Base-by-base conservation (phyloP, 1,284 basidiomycete species). In the Ustilago shanxiensis region DNA sequence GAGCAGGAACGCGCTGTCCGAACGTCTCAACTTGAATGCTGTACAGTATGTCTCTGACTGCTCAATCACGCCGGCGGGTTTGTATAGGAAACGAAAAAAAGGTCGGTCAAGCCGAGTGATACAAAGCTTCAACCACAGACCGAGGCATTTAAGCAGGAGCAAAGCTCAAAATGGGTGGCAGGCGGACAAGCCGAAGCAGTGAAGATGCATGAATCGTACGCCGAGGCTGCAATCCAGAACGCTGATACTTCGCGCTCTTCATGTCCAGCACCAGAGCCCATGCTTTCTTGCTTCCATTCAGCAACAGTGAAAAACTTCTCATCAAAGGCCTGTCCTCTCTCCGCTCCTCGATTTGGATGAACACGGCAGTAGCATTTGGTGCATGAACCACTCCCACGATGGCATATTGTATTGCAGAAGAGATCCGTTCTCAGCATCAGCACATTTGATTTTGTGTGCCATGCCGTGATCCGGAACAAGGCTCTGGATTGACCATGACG, bases 171-270 rank as follows among this genome's bases (percentile, higher is more conserved):
- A n/a, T n/a, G n/a, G n/a, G 13, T 31, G 18, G 11, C 35, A 14
- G 16, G 28, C 11, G 49, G 18, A 51, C 24, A 9, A 57, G 41
- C 39, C 55, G 41, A 31, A 53, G 33, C n/a, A 13, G 24, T 39
- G 9, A 22, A 37, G 8, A 50, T 45, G 57, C 57, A 59, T 55
- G 53, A 50, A 55, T 63, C 53, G 45, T 56, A 55, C 60, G 44
- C 53, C 60, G 60, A 63, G 53, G 20, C 24, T 44, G 41, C 31
- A 37, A 24, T 47, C 6, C 9, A 41, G 37, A 20, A 44, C n/a
- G 11, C 20, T 44, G 31, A n/a, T n/a, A n/a, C n/a, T n/a, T 39
- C 1, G 56, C 24, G 41, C 26, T 29, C 18, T 16, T 28, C 18
- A 45, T 18, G 37, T n/a, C n/a, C n/a, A n/a, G 41, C 33, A 18